Conservation (phyloP, 768 basidiomycete genomes). For the Amanita muscaria region DNA sequence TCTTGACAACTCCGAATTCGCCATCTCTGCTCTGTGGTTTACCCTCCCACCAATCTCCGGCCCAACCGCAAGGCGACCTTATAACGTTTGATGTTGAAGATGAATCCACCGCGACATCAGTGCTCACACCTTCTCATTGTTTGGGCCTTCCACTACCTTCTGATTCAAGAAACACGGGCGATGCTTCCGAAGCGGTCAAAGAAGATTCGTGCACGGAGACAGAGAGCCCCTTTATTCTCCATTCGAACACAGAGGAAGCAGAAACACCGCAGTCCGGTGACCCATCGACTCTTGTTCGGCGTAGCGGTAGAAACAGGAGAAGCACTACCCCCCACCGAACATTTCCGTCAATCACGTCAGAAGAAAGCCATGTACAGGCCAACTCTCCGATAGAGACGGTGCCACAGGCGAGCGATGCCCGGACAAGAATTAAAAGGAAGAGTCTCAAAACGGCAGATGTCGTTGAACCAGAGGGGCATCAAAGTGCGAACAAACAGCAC, state of each 20-base stretch:
- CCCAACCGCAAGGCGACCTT: constrained; percentile 1
- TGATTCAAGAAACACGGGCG: no score
- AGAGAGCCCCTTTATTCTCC: not conserved
- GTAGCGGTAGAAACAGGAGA: not conserved
- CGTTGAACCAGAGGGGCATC: not conserved
- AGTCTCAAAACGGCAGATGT: not conserved
- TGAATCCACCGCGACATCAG: not conserved
- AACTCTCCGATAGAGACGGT: not conserved
- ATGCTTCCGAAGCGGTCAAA: no score
- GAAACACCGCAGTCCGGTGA: not conserved
- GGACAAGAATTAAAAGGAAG: not conserved
- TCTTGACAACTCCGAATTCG: no score
- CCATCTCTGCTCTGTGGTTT: not conserved
- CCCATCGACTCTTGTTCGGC: constrained; percentile 1
- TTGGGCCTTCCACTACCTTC: no score
- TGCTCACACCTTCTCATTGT: not conserved
- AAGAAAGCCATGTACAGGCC: not conserved
- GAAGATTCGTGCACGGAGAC: no score
- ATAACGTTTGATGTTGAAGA: constrained; percentile 4
- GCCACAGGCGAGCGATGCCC: not conserved
- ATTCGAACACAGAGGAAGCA: not conserved
- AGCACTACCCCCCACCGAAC: not conserved
- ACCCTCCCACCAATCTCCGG: not conserved
- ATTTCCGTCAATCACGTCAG: not conserved
- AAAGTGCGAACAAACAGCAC: no score